phyloP scores from a whole-genome alignment of 306 rosid genomes.

The Sphenostylis stenocarpa region DNA sequence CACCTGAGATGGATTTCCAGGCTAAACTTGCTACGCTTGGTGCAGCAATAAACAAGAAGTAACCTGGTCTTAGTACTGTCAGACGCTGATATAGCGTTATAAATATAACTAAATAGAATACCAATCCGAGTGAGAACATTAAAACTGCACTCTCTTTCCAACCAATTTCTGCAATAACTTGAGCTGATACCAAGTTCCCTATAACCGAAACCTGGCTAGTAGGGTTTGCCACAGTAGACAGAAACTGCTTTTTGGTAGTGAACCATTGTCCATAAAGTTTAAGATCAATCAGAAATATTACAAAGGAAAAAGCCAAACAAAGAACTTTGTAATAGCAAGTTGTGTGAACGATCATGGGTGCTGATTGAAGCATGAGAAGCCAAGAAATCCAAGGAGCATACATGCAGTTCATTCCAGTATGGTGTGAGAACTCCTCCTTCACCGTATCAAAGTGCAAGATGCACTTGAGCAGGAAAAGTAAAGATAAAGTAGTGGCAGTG shows the following conservation, averaged over 20 bases:
- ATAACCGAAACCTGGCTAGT: slow-evolving; percentile 54
- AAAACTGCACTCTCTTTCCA: slow-evolving; percentile 53
- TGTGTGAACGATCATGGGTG: slow-evolving; percentile 34
- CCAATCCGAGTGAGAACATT: slow-evolving; percentile 48
- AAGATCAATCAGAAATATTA: slow-evolving; percentile 44
- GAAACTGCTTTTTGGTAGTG: slow-evolving; percentile 50
- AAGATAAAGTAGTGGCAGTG: slow-evolving; percentile 31
- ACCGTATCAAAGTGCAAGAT: slow-evolving; percentile 43
- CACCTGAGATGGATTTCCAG: slow-evolving; percentile 50
- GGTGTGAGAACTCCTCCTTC: slow-evolving; percentile 48
- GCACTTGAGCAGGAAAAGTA: slow-evolving; percentile 46
- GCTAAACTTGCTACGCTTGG: slow-evolving; percentile 65
- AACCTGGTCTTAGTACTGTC: slow-evolving; percentile 42
- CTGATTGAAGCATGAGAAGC: slow-evolving; percentile 58
- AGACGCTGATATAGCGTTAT: slow-evolving; percentile 54
- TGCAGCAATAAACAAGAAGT: slow-evolving; percentile 53
- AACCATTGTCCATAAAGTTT: slow-evolving; percentile 54
- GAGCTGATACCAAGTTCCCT: slow-evolving; percentile 51
- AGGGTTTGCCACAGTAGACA: slow-evolving; percentile 50
- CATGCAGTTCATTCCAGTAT: slow-evolving; percentile 45
- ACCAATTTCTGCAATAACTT: slow-evolving; percentile 43
- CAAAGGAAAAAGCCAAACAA: slow-evolving; percentile 40
- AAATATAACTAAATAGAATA: slow-evolving; percentile 48
- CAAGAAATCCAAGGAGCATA: slow-evolving; percentile 60
- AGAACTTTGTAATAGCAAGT: slow-evolving; percentile 18